Percentiles rank a stretch among this genome's conserved stretches.
Conservation (phyloP, 345 rosid species). For the Eucalyptus lansdowneana region DNA sequence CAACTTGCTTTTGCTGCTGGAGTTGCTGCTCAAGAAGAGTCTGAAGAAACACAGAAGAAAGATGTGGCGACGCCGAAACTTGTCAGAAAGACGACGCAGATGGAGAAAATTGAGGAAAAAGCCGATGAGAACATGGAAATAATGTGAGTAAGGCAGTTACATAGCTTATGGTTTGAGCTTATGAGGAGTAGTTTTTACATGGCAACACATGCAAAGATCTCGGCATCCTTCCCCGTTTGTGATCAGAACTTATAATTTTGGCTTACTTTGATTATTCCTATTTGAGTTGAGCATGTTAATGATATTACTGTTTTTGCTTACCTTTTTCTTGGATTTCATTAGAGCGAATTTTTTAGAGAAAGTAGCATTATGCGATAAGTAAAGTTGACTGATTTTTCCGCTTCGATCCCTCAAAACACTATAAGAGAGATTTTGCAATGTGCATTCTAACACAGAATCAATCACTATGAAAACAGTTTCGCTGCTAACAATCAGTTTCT, state of each 20-base stretch:
- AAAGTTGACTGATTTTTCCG: not conserved
- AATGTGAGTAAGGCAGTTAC: not conserved
- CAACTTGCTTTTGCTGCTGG: not conserved
- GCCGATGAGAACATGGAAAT: not conserved
- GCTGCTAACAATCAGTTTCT: not conserved
- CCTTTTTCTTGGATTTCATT: not conserved
- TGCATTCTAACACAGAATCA: not conserved
- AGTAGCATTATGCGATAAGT: accelerated
- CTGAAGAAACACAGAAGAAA: not conserved
- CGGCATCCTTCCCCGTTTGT: not conserved
- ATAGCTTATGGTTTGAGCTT: not conserved
- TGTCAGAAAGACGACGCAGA: not conserved
- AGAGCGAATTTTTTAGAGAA: not conserved
- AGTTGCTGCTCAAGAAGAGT: not conserved
- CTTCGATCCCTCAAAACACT: not conserved
- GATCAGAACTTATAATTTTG: not conserved
- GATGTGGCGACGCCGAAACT: not conserved
- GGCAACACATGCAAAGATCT: not conserved
- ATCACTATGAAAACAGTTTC: not conserved
- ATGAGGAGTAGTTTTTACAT: not conserved
- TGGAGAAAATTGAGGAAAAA: not conserved
- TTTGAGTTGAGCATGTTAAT: not conserved
- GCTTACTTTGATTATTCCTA: not conserved
- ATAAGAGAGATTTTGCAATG: not conserved
- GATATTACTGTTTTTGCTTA: not conserved